Evolutionary conservation across 148 eudicot genomes (phyloP), one percentile per base, ranked within the genome.

Genomic region (Oxyria digyna): DNA sequence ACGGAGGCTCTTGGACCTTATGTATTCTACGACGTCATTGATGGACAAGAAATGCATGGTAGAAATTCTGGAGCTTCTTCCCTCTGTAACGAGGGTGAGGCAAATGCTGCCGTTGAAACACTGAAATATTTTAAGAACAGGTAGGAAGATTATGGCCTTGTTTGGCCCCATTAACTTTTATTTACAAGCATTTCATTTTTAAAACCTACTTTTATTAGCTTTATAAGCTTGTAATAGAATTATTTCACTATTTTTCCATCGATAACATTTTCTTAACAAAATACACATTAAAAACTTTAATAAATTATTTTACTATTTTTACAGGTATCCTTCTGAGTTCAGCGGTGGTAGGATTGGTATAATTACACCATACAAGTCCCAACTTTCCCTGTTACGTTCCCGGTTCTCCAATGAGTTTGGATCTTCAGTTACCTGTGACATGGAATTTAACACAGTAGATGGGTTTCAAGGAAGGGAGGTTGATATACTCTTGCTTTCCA

Each of bases 401-500:
- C 89, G 97, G 55, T 85, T 95, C 73, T 81, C 97, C 43, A 62
- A 73, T 79, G 93, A 75, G 71, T 95, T 95, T 80, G 99, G 99
- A 74, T 79, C 99, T 74, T 85, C 97, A 64, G 27, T 88, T 50
- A 75, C 86, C 14, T 85, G 92, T 63, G 97, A 88, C 67, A 87
- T 95, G 77, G 99, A 95, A 66, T 91, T 95, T 66, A 95, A 95
- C 78, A 95, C 99, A 8, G 92, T 95, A 20, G 99, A 95, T 79
- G 99, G 97, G 76, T 95, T 91, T 74, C 99, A 95, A 82, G 99
- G 99, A 37, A 83, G 99, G 73, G 99, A 95, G 78, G 97, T 95
- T 46, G 99, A 95, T 76, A 88, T 95, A 69, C 79, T 95, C 66
- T 73, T 95, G 46, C 87, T 95, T 72, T 91, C 97, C 40, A 95